Evolutionary conservation across 768 basidiomycete genomes (phyloP).

Genomic region (Amanita rubescens): DNA sequence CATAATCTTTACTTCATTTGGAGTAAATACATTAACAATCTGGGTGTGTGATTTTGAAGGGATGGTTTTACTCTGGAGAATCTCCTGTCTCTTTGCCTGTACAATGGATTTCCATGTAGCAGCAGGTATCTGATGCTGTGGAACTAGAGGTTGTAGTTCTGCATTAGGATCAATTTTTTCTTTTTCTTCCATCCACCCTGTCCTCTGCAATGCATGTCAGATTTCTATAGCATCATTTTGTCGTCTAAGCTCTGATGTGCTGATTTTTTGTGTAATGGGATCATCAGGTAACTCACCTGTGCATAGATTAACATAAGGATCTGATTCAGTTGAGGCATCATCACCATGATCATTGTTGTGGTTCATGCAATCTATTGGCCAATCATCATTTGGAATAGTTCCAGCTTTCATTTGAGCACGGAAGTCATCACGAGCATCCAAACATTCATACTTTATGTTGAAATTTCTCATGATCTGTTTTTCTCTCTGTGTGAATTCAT

Average conservation of each 20-base stretch:
- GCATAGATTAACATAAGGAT: background rate
- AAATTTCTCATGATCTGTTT: slow-evolving; percentile 11
- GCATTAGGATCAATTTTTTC: background rate
- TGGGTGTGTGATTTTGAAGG: too few species aligned
- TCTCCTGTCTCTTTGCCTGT: background rate
- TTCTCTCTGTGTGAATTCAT: slow-evolving; percentile 12
- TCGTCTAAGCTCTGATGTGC: background rate
- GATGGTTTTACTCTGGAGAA: background rate
- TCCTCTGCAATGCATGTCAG: background rate
- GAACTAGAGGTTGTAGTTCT: background rate
- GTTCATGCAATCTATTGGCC: slow-evolving; percentile 1
- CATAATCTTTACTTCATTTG: slow-evolving; percentile 15
- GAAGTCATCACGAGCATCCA: slow-evolving; percentile 16
- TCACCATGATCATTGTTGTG: slow-evolving; percentile 4
- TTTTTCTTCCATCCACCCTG: background rate
- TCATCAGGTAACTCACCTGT: background rate
- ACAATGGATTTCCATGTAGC: background rate
- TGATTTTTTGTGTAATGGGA: background rate
- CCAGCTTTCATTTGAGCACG: slow-evolving; percentile 11
- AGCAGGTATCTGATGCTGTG: background rate
- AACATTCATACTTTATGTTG: slow-evolving; percentile 8
- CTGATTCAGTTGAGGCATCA: background rate
- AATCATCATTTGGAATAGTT: background rate
- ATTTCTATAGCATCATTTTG: slow-evolving; percentile 5
- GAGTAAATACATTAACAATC: too few species aligned